phyloP scores from a whole-genome alignment of 352 stramenopile genomes.

The Phytophthora pistaciae region DNA sequence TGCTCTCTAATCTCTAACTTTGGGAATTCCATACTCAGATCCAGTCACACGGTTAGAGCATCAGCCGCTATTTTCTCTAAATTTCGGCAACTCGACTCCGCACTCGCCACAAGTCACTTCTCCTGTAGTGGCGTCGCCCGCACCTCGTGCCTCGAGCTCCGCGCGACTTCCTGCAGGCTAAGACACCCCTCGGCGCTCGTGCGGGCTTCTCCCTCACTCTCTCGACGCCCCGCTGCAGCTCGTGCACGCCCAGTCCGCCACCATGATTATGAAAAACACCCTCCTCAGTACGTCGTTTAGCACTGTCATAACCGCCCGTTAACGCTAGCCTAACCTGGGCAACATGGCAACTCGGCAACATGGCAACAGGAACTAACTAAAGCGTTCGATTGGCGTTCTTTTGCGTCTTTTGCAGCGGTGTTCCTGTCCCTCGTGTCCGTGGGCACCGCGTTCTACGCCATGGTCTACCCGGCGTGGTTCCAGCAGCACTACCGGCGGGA shows the following conservation, averaged over 20 bases:
- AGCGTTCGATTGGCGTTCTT: neutral
- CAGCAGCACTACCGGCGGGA: conserved; percentile 85
- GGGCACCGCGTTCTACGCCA: conserved; percentile 81
- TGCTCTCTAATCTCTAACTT: conserved; percentile 22
- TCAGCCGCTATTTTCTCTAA: conserved; percentile 3
- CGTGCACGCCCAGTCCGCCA: neutral
- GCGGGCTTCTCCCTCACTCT: neutral
- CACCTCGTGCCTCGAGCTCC: conserved; percentile 2
- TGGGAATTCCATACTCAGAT: neutral
- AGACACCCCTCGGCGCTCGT: conserved; percentile 2
- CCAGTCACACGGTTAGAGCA: conserved; percentile 5
- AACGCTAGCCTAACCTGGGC: conserved; percentile 4
- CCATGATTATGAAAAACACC: conserved; percentile 79
- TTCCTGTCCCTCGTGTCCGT: conserved; percentile 80
- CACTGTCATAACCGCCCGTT: conserved; percentile 4
- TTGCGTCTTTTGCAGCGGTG: conserved; percentile 56
- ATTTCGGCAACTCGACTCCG: conserved; percentile 6
- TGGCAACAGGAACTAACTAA: neutral
- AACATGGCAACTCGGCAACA: neutral
- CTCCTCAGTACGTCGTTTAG: conserved; percentile 63
- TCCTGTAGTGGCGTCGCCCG: conserved; percentile 36
- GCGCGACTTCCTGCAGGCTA: conserved; percentile 17
- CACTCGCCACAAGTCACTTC: conserved; percentile 27
- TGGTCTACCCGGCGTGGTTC: conserved; percentile 88
- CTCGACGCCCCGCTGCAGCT: neutral